Evolutionary conservation across 129 eudicot genomes (phyloP), one percentile per base, ranked within the genome.

Genomic region (Helianthus tuberosus): DNA sequence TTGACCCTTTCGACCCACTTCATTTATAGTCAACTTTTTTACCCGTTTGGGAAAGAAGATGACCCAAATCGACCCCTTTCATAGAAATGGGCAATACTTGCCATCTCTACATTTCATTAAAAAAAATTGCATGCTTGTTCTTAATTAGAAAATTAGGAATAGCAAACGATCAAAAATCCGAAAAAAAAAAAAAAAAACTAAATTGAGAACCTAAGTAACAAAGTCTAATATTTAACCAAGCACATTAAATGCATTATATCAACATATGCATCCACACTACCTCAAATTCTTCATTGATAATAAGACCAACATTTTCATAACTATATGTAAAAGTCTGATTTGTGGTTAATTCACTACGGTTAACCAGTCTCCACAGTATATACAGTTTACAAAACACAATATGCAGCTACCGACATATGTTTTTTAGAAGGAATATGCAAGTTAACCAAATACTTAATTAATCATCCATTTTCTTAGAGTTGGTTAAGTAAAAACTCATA

Each of bases 271-370:
- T 13, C 29, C 3, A 43, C 47, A 43, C 13, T 23, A 29, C 66
- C 76, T 14, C 10, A 72, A 43, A 54, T 55, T 51, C n/a, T 17
- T 55, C 55, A 44, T 58, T 23, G 14, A 72, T 58, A 43, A 43
- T 43, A 20, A 58, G 46, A 46, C 43, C 57, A 72, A 46, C 12
- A 59, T 23, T 59, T 72, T 72, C 29, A 44, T 59, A 39, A 13
- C 27, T 72, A 7, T 1, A 58, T 41, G 5, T 70, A 11, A n/a
- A 70, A 17, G 50, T 70, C 23, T 36, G 51, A 53, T 53, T 2
- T 70, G 64, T 36, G 15, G 20, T 52, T 70, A 12, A 63, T 63
- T 36, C 25, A 35, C 68, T 14, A 63, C 14, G 20, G 25, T 63
- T 63, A 38, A 63, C 25, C 48, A n/a, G 68, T 36, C 41, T 25